phyloP scores from a whole-genome alignment of 1,284 basidiomycete genomes.

The Cerrena zonata region DNA sequence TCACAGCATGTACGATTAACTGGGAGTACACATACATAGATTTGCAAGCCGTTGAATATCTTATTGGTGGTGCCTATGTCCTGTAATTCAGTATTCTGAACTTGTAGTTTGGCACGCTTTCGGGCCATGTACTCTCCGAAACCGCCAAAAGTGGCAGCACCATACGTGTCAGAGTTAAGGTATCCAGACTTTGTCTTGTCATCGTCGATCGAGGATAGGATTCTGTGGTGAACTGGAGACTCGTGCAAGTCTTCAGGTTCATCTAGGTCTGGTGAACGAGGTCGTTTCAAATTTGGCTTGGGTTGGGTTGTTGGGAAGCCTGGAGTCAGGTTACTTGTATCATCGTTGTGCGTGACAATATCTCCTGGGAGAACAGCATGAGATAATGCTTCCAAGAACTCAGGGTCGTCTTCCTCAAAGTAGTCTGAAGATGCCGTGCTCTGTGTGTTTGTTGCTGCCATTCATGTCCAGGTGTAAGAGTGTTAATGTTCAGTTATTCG shows the following conservation, averaged over 20 bases:
- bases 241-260: slow-evolving; percentile 15
- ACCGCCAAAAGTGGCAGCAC: slow-evolving; percentile 74
- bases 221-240: slow-evolving; percentile 12
- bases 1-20: not conserved
- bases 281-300: slow-evolving; percentile 18
- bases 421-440: slow-evolving; percentile 45
- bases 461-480: not conserved
- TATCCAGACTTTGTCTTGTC: slow-evolving; percentile 15
- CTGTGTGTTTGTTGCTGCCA: slow-evolving; percentile 10
- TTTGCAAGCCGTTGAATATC: slow-evolving; percentile 68
- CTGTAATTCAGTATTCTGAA: slow-evolving; percentile 70
- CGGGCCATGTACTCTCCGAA: slow-evolving; percentile 84
- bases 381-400: slow-evolving; percentile 47
- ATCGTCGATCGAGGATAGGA: slow-evolving; percentile 17
- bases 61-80: slow-evolving; percentile 31
- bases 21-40: slow-evolving; percentile 69
- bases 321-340: slow-evolving; percentile 6
- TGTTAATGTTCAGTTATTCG: not conserved
- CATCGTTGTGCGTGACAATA: not conserved
- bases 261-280: slow-evolving; percentile 14
- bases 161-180: slow-evolving; percentile 52
- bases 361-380: slow-evolving; percentile 10
- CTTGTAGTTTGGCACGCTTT: slow-evolving; percentile 86
- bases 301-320: slow-evolving; percentile 10
- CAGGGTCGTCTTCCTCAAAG: slow-evolving; percentile 48